Conservation (phyloP, 139 green algal genomes). For the Chlorella sp. region DNA sequence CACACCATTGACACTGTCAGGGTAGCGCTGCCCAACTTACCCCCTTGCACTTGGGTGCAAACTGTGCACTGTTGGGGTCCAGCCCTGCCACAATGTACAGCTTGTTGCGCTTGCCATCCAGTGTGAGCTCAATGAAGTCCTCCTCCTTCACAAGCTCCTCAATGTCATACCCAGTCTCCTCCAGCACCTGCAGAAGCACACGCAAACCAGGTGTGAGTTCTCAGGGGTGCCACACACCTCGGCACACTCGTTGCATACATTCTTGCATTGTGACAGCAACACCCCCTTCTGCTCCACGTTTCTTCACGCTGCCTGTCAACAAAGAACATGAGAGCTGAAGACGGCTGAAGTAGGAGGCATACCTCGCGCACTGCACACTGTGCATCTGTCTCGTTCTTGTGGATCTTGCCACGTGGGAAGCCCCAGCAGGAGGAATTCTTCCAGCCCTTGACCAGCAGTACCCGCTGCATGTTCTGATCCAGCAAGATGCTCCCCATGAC, state of each 20-base stretch:
- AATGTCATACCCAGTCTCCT: slow-evolving; percentile 78
- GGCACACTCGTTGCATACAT: no score
- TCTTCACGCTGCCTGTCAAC: slow-evolving; percentile 60
- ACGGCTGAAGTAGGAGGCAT: no score
- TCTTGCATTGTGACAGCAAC: no score
- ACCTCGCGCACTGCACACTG: no score
- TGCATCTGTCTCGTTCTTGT: slow-evolving; percentile 80
- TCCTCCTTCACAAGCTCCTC: slow-evolving; percentile 26
- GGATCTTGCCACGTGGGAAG: slow-evolving; percentile 91
- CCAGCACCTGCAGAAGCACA: slow-evolving; percentile 59
- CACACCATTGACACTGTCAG: not conserved
- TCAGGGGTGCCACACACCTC: no score
- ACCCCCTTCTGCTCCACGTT: no score
- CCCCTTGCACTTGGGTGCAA: slow-evolving; percentile 57
- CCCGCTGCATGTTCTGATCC: slow-evolving; percentile 64
- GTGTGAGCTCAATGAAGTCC: slow-evolving; percentile 57
- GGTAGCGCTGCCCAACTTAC: slow-evolving; percentile 17
- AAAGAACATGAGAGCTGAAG: no score
- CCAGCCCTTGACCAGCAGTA: slow-evolving; percentile 80
- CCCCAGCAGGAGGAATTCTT: slow-evolving; percentile 74
- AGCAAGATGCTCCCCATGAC: slow-evolving; percentile 86
- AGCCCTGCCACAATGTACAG: slow-evolving; percentile 72
- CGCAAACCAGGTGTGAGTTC: no score
- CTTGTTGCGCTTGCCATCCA: slow-evolving; percentile 53
- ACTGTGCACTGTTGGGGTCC: slow-evolving; percentile 49